phyloP scores from a whole-genome alignment of 2,329 filamentous ascomycete genomes.

The Akanthomyces dipterigenus region DNA sequence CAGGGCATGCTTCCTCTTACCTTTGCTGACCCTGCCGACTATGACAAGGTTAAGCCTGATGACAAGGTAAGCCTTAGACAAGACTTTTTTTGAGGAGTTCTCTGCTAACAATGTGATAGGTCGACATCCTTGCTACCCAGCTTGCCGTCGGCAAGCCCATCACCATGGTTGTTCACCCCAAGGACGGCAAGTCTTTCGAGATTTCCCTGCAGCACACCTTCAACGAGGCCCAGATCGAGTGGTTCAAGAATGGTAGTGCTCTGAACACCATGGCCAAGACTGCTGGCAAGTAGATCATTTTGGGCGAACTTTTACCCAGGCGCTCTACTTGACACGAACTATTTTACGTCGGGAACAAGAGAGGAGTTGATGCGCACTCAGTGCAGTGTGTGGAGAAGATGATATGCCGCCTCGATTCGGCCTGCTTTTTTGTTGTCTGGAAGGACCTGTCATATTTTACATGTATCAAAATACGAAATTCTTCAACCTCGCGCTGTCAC shows the following conservation, averaged over 20 bases:
- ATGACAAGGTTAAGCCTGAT: slow-evolving; percentile 90
- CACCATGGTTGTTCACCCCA: slow-evolving; percentile 86
- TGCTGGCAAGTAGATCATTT: slow-evolving; percentile 25
- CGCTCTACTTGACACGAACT: slow-evolving; percentile 8
- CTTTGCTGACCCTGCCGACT: slow-evolving; percentile 90
- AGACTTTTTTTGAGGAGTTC: slow-evolving; percentile 20
- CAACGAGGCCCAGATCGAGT: slow-evolving; percentile 96
- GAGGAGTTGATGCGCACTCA: background rate
- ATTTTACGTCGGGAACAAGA: slow-evolving; percentile 2
- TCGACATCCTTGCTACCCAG: slow-evolving; percentile 84
- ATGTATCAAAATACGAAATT: slow-evolving; percentile 3
- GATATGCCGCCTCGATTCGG: background rate
- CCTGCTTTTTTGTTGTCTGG: slow-evolving; percentile 1
- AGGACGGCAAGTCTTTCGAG: slow-evolving; percentile 75
- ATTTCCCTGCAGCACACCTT: slow-evolving; percentile 88
- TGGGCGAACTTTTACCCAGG: slow-evolving; percentile 5
- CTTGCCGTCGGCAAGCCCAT: slow-evolving; percentile 88
- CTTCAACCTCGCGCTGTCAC: background rate
- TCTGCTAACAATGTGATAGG: slow-evolving; percentile 25
- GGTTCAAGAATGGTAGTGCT: slow-evolving; percentile 97
- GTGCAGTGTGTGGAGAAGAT: background rate
- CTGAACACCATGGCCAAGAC: slow-evolving; percentile 97
- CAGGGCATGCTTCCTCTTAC: slow-evolving; percentile 99
- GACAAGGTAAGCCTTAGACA: slow-evolving; percentile 56
- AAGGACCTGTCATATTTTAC: slow-evolving; percentile 8